These are phyloP conservation scores for Pseudogymnoascus sp. DNA, from an alignment of 2,329 filamentous ascomycete genomes.

Conservation along the genomic window DNA sequence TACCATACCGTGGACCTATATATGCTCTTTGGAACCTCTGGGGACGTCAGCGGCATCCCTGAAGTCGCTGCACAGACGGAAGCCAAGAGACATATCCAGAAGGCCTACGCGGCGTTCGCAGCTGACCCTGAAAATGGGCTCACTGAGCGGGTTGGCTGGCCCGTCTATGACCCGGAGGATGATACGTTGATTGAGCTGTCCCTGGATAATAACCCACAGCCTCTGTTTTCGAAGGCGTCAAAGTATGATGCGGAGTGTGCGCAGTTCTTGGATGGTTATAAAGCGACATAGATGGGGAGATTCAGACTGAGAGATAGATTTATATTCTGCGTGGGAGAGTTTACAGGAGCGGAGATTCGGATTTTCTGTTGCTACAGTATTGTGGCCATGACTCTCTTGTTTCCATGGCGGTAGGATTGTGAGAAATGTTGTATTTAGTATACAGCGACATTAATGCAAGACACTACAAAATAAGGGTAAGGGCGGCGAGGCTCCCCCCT, in stretches of 20 bases:
- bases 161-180: slow-evolving; percentile 9
- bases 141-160: slow-evolving; percentile 14
- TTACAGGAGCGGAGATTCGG: background rate
- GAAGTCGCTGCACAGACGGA: slow-evolving; percentile 11
- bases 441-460: background rate
- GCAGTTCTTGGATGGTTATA: background rate
- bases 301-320: background rate
- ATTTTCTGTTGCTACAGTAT: background rate
- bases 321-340: background rate
- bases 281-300: background rate
- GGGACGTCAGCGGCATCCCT: slow-evolving; percentile 21
- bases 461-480: background rate
- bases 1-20: slow-evolving; percentile 27
- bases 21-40: slow-evolving; percentile 23
- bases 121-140: slow-evolving; percentile 26
- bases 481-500: too few species aligned
- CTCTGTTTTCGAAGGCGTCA: background rate
- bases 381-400: background rate
- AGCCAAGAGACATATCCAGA: slow-evolving; percentile 19
- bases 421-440: background rate
- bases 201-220: background rate
- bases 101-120: slow-evolving; percentile 29
- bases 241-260: background rate
- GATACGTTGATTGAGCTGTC: slow-evolving; percentile 5
- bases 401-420: background rate